Conservation (phyloP, 2,329 filamentous ascomycete species). For the Fusarium mangiferae region DNA sequence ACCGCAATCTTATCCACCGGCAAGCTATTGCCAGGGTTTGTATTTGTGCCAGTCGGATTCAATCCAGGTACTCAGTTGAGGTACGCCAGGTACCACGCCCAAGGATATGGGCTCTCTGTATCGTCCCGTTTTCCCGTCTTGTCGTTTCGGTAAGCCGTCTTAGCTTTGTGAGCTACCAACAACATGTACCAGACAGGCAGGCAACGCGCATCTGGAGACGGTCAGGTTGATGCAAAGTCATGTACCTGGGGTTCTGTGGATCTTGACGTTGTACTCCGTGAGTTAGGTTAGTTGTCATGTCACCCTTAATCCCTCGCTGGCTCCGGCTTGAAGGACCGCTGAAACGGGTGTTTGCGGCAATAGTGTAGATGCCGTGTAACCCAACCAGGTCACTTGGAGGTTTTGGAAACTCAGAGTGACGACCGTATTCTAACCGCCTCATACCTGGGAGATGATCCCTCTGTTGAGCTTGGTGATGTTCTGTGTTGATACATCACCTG, state of each 20-base stretch:
- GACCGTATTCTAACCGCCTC: not conserved
- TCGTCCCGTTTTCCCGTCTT: slow-evolving; percentile 4
- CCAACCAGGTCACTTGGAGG: not conserved
- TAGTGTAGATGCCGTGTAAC: slow-evolving; percentile 17
- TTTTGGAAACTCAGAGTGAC: not conserved
- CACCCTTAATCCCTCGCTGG: not conserved
- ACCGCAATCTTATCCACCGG: slow-evolving; percentile 6
- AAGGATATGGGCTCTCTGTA: slow-evolving; percentile 5
- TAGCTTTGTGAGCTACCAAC: not conserved
- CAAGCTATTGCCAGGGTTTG: not conserved
- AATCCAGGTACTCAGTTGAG: not conserved
- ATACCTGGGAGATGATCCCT: not conserved
- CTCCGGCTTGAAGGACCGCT: not conserved
- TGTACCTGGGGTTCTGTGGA: slow-evolving; percentile 1
- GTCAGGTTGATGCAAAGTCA: slow-evolving; percentile 11
- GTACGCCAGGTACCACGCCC: slow-evolving; percentile 8
- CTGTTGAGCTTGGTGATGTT: not conserved
- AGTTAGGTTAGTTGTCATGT: not conserved
- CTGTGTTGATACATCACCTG: not conserved
- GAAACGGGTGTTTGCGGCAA: slow-evolving; percentile 18
- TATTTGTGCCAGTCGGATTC: slow-evolving; percentile 10
- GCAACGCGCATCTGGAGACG: slow-evolving; percentile 16
- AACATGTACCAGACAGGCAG: slow-evolving; percentile 1
- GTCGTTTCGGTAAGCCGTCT: not conserved
- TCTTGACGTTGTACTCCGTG: not conserved